Evolutionary conservation across 2,329 filamentous ascomycete species (phyloP), one percentile per base, ranked within the genome.

Genomic region (Cladophialophora bantiana): DNA sequence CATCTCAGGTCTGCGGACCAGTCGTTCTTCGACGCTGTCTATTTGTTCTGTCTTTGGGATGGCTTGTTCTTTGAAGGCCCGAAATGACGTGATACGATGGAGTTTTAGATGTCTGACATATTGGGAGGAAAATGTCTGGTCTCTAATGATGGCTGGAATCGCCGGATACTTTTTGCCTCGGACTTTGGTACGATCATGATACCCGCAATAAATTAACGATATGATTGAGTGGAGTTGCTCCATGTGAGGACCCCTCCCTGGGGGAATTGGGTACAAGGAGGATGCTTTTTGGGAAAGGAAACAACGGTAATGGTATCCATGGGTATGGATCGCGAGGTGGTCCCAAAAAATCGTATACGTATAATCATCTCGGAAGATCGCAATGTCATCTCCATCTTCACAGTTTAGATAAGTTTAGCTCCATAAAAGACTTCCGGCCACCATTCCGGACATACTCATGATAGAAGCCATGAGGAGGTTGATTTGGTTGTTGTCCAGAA

Each of bases 401-500:
- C 32, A 32, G 18, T 50, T 31, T 13, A 1, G 18, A 48, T 59
- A 13, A 9, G 57, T 50, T 53, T 45, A 65, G 18, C 26, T 54
- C 52, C 60, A 69, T 40, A 65, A 18, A n/a, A 67, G 35, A 35
- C 55, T 59, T 15, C 65, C 88, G 38, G 87, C 78, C 0, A 80
- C 82, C 87, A 98, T 96, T 4, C 89, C 91, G 4, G 89, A 87
- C 18, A 93, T 71, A 76, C 92, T 97, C 86, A 96, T 94, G 4
- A 84, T 83, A 13, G 87, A 84, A 0, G 94, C 94, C 94, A 97
- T 98, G 64, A 94, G 78, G 65, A 97, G 87, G 78, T 99, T 99
- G 73, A 99, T 93, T 62, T 92, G 91, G 78, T 99, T 99, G 78
- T 99, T 99, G 78, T 96, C 93, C 65, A 99, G 82, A 68, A 96